A percentile compares a stretch with the other conserved stretches of the same genome.
These are phyloP conservation scores for Tricladium varicosporioides DNA, from an alignment of 2,329 filamentous ascomycete genomes.

Conservation along the genomic window DNA sequence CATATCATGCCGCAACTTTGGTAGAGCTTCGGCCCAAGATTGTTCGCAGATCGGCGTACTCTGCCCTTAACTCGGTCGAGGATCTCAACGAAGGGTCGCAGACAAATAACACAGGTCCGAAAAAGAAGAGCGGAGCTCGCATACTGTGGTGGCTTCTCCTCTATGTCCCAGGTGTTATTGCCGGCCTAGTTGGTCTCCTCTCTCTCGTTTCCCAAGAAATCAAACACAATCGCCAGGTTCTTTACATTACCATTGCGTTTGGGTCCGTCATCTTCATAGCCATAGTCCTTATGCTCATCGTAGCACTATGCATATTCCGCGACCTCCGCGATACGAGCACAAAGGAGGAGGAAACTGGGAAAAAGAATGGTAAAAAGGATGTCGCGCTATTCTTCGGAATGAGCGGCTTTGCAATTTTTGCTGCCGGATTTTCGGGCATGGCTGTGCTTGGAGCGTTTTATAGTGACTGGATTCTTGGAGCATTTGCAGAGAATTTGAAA, in stretches of 20 bases:
- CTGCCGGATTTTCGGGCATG: neutral
- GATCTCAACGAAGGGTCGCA: neutral
- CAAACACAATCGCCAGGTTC: conserved; percentile 1
- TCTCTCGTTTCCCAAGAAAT: conserved; percentile 10
- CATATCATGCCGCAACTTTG: conserved; percentile 2
- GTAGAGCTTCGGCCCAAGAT: neutral
- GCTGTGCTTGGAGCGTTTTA: conserved; percentile 13
- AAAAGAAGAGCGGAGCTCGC: neutral
- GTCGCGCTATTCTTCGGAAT: neutral
- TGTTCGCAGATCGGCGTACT: too few relatives aligned
- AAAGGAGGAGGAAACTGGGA: neutral
- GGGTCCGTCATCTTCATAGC: neutral
- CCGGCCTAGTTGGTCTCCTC: conserved; percentile 8
- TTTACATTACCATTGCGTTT: conserved; percentile 6
- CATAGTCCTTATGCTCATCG: neutral
- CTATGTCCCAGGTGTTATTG: conserved; percentile 5
- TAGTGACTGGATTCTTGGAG: conserved; percentile 16
- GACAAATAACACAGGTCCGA: neutral
- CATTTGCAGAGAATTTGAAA: conserved; percentile 12
- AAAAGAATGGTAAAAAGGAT: too few relatives aligned
- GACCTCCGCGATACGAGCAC: too few relatives aligned
- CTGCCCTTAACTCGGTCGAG: neutral
- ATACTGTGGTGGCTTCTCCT: conserved; percentile 10
- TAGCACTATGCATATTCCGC: neutral
- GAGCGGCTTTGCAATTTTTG: neutral